Evolutionary conservation across 73 alveolate species (phyloP).

Genomic region (Stentor coeruleus): DNA sequence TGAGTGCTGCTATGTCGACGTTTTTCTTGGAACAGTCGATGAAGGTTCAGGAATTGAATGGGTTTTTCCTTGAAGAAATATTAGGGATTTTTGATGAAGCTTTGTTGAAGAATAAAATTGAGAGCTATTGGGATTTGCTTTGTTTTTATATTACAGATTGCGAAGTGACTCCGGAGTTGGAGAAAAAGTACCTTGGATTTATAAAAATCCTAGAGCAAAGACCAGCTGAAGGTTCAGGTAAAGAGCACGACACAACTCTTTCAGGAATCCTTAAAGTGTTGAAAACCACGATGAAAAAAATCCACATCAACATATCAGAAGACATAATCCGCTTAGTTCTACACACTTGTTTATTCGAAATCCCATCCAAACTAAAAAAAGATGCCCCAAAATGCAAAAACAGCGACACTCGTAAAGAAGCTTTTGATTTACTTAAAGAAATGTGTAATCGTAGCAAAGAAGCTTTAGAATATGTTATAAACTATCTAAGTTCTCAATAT

Average conservation of each 20-base stretch:
- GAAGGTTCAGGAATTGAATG: neutral
- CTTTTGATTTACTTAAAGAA: conserved; percentile 45
- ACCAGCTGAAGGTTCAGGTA: neutral
- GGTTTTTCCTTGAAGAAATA: neutral
- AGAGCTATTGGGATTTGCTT: neutral
- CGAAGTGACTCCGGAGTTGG: neutral
- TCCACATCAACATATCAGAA: neutral
- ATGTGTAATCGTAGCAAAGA: conserved; percentile 44
- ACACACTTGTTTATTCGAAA: conserved; percentile 1
- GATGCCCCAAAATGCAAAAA: conserved; percentile 54
- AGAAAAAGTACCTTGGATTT: neutral
- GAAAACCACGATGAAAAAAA: neutral
- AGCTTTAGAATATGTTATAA: conserved; percentile 24
- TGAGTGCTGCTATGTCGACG: neutral
- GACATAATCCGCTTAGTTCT: neutral
- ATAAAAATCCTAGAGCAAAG: neutral
- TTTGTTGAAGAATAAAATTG: neutral
- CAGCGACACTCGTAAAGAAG: conserved; percentile 57
- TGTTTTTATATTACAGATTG: neutral
- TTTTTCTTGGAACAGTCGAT: neutral
- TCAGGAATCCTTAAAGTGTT: neutral
- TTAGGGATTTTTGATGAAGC: neutral
- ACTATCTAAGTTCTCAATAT: conserved; percentile 35
- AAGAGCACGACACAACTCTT: neutral
- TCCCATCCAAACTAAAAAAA: neutral